These are phyloP conservation scores for Pestalotiopsis sp. DNA, from an alignment of 2,329 filamentous ascomycete species.

Conservation along the genomic window DNA sequence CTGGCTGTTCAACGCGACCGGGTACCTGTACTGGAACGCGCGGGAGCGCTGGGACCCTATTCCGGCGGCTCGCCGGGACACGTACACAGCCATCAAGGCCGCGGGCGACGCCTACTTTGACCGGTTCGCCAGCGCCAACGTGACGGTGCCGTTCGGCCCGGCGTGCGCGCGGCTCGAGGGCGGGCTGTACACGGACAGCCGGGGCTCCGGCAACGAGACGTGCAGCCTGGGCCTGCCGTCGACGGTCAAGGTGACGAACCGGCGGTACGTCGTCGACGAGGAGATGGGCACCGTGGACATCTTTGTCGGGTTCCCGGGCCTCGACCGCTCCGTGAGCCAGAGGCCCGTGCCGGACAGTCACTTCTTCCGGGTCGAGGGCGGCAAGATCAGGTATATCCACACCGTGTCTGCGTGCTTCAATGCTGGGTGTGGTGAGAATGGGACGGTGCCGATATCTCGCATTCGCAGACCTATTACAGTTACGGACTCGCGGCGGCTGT, in stretches of 20 bases:
- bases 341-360: constrained; percentile 35
- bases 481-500: neutral
- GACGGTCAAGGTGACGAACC: constrained; percentile 25
- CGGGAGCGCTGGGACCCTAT: constrained; percentile 38
- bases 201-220: constrained; percentile 24
- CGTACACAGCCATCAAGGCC: constrained; percentile 37
- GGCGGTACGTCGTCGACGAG: constrained; percentile 34
- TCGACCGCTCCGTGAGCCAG: constrained; percentile 10
- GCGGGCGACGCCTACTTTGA: constrained; percentile 40
- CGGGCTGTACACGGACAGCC: constrained; percentile 30
- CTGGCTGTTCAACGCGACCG: constrained; percentile 41
- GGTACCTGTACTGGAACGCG: constrained; percentile 35
- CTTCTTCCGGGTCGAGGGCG: constrained; percentile 35
- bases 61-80: too few relatives aligned
- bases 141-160: constrained; percentile 39
- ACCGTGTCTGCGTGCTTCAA: constrained; percentile 30
- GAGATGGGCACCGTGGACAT: constrained; percentile 30
- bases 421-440: neutral
- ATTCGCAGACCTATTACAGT: neutral
- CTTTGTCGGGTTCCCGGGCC: constrained; percentile 32
- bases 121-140: constrained; percentile 38
- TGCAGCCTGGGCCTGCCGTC: constrained; percentile 39
- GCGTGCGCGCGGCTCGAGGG: constrained; percentile 41
- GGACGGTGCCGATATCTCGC: neutral
- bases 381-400: constrained; percentile 35